Evolutionary conservation across 2,329 filamentous ascomycete genomes (phyloP).

Genomic region (Hymenoscyphus repandus): DNA sequence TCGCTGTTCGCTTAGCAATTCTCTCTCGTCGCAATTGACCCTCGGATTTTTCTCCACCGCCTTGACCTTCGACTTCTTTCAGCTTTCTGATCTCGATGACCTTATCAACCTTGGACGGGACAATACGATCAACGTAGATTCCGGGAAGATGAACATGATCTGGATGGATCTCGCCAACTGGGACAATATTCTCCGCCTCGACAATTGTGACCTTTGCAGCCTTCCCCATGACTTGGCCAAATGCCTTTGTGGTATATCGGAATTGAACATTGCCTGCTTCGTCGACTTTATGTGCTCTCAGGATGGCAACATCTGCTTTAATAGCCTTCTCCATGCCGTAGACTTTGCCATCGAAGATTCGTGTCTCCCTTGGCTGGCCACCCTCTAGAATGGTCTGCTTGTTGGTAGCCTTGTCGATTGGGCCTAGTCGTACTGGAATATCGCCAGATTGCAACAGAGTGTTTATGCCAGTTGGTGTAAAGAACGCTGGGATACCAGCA

Average conservation of each 20-base stretch:
- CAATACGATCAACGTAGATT: slow-evolving; percentile 77
- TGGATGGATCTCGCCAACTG: slow-evolving; percentile 65
- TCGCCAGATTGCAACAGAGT: slow-evolving; percentile 64
- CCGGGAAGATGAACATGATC: slow-evolving; percentile 74
- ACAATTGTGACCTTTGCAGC: slow-evolving; percentile 74
- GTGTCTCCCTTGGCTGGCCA: slow-evolving; percentile 62
- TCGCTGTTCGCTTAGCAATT: slow-evolving; percentile 71
- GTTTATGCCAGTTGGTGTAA: slow-evolving; percentile 68
- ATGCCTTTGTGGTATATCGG: slow-evolving; percentile 71
- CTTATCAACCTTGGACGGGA: slow-evolving; percentile 67
- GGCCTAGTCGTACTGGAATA: slow-evolving; percentile 58
- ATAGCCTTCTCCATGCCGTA: slow-evolving; percentile 77
- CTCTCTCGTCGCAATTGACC: slow-evolving; percentile 56
- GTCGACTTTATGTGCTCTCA: slow-evolving; percentile 73
- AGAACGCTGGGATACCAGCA: slow-evolving; percentile 76
- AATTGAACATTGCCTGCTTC: slow-evolving; percentile 76
- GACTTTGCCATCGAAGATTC: slow-evolving; percentile 65
- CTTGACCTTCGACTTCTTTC: slow-evolving; percentile 35
- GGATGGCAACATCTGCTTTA: slow-evolving; percentile 69
- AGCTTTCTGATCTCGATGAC: slow-evolving; percentile 65
- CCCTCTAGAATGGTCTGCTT: slow-evolving; percentile 49
- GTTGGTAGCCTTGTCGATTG: slow-evolving; percentile 39
- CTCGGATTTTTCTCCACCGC: slow-evolving; percentile 33
- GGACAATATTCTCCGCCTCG: slow-evolving; percentile 80
- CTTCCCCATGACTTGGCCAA: slow-evolving; percentile 74